Evolutionary conservation across 73 alveolate genomes (phyloP), one percentile per base, ranked within the genome.

Genomic region (Paramecium primaurelia): DNA sequence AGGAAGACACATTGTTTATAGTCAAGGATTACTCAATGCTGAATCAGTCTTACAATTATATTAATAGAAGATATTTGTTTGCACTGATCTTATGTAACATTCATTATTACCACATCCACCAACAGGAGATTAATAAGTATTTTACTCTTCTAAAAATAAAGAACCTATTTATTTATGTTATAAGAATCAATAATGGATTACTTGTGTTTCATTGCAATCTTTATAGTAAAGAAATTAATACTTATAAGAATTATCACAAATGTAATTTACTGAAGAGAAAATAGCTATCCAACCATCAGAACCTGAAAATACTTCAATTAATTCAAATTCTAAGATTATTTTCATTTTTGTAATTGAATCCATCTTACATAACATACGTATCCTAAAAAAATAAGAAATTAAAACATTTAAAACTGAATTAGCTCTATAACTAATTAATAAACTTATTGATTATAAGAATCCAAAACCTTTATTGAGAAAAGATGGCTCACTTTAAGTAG

Each of bases 1-100:
- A 9, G 38, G 49, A 1, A 75, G 60, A 40, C 88, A 75, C 49
- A 75, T 75, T 34, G 88, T 75, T 14, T 75, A 75, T 14, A 32
- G 64, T 34, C 14, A 75, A 8, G 68, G 69, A 34, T n/a, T 75
- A 34, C 40, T 75, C 8, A 45, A 75, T 75, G 88, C 88, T 6
- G 88, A 75, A 75, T 75, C 88, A 32, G 88, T 75, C 4, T 34
- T 75, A 6, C n/a, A 32, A 75, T 40, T 75, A 36, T 26, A 37
- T 37, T 26, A 30, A 32, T 14, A 75, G n/a, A 75, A 75, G 32
- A 37, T 75, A 34, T 75, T 34, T 75, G 59, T 75, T 20, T 75
- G 88, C 11, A 75, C 64, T 37, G 88, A 75, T 37, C 60, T 75
- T 6, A 14, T 32, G 59, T 75, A 75, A 22, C 88, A 75, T 75